Evolutionary conservation across 1,284 basidiomycete genomes (phyloP), one percentile per base, ranked within the genome.

Genomic region (Ganoderma resinaceum): DNA sequence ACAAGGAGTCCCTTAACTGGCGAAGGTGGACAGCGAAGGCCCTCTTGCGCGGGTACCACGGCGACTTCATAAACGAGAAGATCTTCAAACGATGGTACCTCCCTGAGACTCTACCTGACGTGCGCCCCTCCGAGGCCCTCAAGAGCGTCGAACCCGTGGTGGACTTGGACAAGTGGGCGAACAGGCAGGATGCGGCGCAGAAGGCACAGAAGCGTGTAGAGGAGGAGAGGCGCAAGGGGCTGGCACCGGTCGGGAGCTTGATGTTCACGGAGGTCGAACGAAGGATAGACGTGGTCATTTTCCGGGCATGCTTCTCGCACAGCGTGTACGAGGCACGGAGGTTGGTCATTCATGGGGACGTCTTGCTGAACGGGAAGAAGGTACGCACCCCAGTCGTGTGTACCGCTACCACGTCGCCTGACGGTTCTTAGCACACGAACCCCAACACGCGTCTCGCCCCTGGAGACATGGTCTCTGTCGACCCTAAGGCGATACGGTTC

Each of bases 21-120:
- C 94, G 98, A 78, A 92, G 97, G 49, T 99, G 96, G 95, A 85
- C 85, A 31, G 89, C 95, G 20, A 99, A 98, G 81, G 87, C 91
- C n/a, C 89, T 97, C 70, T 88, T 96, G 38, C 91, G 97, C 67
- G 96, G 91, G 4, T 99, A 99, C 84, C 97, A 99, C 79, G 97
- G 97, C 49, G 97, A 99, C 86, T 94, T 90, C 81, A 96, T 99
- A 71, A 91, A 92, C 66, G 95, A 97, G 83, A 94, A 92, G 76
- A 90, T 91, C 52, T 99, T 99, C 88, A 97, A 97, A 80, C 90
- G 94, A 63, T 97, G 96, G 94, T 99, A 96, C 80, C 87, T 99
- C 29, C 97, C 97, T 12, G 85, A 89, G 67, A 91, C 88, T 0
- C 84, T 99, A 16, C 97, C 97, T 0, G 93, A 95, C 73, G 94